phyloP scores from a whole-genome alignment of 2,329 filamentous ascomycete species.

The Xenosphaeropsis pyriputrescens region DNA sequence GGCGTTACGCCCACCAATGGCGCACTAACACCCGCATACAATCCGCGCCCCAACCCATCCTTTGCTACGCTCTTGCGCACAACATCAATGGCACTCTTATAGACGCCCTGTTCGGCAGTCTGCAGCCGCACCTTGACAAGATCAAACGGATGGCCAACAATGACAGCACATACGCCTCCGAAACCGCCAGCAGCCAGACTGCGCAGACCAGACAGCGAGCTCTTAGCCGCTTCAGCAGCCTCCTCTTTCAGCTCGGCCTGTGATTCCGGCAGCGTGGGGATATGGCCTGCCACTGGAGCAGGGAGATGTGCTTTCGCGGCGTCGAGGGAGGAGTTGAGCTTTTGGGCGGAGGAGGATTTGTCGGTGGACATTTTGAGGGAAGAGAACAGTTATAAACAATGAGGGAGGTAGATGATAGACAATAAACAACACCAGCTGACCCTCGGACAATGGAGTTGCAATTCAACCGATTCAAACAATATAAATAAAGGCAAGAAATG shows the following conservation, averaged over 20 bases:
- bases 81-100: constrained; percentile 80
- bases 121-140: constrained; percentile 95
- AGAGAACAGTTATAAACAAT: no score
- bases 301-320: constrained; percentile 6
- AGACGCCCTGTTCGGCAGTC: constrained; percentile 88
- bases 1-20: constrained; percentile 92
- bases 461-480: no score
- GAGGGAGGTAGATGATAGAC: no score
- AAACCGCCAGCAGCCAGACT: constrained; percentile 84
- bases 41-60: constrained; percentile 64
- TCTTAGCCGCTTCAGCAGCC: constrained; percentile 12
- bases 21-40: constrained; percentile 95
- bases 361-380: no score
- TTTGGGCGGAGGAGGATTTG: no score
- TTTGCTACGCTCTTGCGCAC: constrained; percentile 77
- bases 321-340: not conserved
- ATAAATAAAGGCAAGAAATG: no score
- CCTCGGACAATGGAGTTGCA: no score
- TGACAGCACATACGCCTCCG: constrained; percentile 82
- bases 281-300: constrained; percentile 10
- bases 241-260: constrained; percentile 18
- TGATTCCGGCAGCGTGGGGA: constrained; percentile 18
- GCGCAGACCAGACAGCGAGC: constrained; percentile 46
- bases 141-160: constrained; percentile 94
- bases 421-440: no score